Base-by-base conservation (phyloP, 2,329 filamentous ascomycete species). In the Colletotrichum paranaense region DNA sequence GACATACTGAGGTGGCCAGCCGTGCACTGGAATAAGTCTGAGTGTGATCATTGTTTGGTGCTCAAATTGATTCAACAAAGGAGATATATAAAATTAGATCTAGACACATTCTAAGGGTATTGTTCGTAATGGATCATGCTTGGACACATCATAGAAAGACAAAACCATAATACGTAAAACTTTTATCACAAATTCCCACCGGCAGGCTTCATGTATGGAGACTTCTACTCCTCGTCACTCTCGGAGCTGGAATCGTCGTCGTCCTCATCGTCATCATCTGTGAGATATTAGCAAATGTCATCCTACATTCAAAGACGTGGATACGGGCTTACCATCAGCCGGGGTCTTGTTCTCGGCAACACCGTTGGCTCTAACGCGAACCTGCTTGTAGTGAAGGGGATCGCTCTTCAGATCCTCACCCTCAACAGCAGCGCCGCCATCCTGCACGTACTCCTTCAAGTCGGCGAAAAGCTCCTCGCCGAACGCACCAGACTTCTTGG, bases 71-170 rank as follows among this genome's bases (percentile, higher is more conserved):
- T 62, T 32, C 2, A 30, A 62, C 59, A 62, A 62, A 52, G 9
- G 38, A 62, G 19, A 62, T 5, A 6, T 22, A 16, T 22, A 52
- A 9, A 52, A 69, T 63, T 53, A 60, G 26, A 73, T 64, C 70
- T 73, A 69, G 59, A 55, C 30, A 72, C 65, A 73, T 64, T 73
- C 67, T 63, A 69, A 53, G 70, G 70, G 70, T 73, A 73, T 73
- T 65, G 53, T 38, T 73, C 70, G 59, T 73, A 69, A 55, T 69
- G 59, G 62, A 73, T 69, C 70, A 60, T 73, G 30, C 55, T 64
- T 19, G 57, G 60, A 65, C 46, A 63, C 66, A 65, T 69, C 70
- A 60, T 64, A 55, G 46, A 64, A 46, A 63, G 57, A 68, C 16
- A 62, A 69, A 55, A 64, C 49, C 62, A 60, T 49, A 66, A 53